Percentiles rank a stretch among this genome's conserved stretches.
phyloP scores from a whole-genome alignment of 2,329 filamentous ascomycete species.

The Pseudocercospora ulei region DNA sequence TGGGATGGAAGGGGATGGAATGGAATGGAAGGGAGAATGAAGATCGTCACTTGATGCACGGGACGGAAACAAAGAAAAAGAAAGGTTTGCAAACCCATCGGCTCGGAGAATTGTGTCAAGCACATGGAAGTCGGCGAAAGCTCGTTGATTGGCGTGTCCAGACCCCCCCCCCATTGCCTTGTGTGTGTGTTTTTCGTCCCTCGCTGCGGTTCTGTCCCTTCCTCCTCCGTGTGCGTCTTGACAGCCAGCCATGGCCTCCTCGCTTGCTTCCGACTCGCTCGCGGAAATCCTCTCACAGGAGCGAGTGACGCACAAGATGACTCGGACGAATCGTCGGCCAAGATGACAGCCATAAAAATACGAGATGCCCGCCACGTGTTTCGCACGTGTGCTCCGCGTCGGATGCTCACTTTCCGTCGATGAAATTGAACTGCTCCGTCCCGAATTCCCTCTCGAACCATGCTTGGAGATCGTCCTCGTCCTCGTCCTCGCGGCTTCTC shows the following conservation, averaged over 20 bases:
- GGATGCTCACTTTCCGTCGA: conserved; percentile 17
- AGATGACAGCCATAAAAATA: neutral
- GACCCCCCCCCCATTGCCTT: too few species aligned
- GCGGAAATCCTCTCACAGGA: too few species aligned
- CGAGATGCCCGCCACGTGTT: neutral
- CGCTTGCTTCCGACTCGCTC: too few species aligned
- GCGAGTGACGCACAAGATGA: too few species aligned
- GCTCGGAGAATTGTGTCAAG: too few species aligned
- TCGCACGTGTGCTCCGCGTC: neutral
- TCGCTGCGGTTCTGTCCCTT: neutral
- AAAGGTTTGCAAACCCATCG: too few species aligned
- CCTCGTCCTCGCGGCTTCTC: conserved; percentile 1
- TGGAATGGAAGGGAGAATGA: neutral
- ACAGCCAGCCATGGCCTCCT: neutral
- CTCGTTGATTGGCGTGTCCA: neutral
- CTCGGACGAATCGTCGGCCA: too few species aligned
- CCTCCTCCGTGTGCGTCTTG: neutral
- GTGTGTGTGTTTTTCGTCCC: too few species aligned
- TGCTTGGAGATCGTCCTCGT: conserved; percentile 14
- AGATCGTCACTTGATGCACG: neutral
- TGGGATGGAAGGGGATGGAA: neutral
- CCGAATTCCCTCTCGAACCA: conserved; percentile 30
- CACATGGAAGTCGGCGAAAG: neutral
- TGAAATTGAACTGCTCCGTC: conserved; percentile 23
- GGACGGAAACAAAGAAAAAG: too few species aligned